Conservation (phyloP, 2,329 filamentous ascomycete genomes). For the Calonectria montana region DNA sequence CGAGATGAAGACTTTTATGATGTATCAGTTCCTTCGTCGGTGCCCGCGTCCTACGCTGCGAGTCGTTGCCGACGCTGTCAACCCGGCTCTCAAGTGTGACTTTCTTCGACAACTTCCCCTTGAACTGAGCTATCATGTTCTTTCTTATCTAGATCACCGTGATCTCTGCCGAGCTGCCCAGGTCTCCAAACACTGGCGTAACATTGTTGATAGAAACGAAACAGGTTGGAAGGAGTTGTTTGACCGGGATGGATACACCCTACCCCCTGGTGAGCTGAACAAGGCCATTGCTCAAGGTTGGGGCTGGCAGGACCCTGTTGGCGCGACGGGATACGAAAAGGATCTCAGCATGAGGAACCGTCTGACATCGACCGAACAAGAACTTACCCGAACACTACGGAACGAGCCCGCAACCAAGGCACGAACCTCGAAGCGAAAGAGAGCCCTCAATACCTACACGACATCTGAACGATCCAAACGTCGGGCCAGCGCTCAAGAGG, state of each 20-base stretch:
- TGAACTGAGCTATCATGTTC: slow-evolving; percentile 88
- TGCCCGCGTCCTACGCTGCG: slow-evolving; percentile 90
- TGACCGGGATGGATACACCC: slow-evolving; percentile 81
- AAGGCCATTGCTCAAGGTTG: slow-evolving; percentile 91
- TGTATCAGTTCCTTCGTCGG: slow-evolving; percentile 92
- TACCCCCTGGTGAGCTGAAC: slow-evolving; percentile 85
- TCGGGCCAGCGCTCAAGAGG: slow-evolving; percentile 61
- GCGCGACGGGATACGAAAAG: slow-evolving; percentile 79
- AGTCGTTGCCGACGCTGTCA: slow-evolving; percentile 89
- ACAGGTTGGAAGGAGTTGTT: slow-evolving; percentile 95
- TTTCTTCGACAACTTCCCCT: slow-evolving; percentile 86
- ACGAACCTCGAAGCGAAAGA: slow-evolving; percentile 68
- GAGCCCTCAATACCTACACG: slow-evolving; percentile 57
- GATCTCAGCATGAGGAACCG: slow-evolving; percentile 75
- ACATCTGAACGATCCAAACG: slow-evolving; percentile 65
- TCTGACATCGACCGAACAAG: slow-evolving; percentile 64
- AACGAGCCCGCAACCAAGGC: slow-evolving; percentile 57
- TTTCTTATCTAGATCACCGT: slow-evolving; percentile 85
- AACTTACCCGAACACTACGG: slow-evolving; percentile 57
- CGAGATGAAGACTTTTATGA: slow-evolving; percentile 93
- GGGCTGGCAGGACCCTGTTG: slow-evolving; percentile 94
- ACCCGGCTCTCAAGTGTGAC: slow-evolving; percentile 94
- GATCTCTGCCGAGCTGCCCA: slow-evolving; percentile 92
- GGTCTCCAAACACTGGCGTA: slow-evolving; percentile 94
- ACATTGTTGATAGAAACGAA: slow-evolving; percentile 91